Evolutionary conservation across 345 rosid species (phyloP).

Genomic region (Populus euphratica): DNA sequence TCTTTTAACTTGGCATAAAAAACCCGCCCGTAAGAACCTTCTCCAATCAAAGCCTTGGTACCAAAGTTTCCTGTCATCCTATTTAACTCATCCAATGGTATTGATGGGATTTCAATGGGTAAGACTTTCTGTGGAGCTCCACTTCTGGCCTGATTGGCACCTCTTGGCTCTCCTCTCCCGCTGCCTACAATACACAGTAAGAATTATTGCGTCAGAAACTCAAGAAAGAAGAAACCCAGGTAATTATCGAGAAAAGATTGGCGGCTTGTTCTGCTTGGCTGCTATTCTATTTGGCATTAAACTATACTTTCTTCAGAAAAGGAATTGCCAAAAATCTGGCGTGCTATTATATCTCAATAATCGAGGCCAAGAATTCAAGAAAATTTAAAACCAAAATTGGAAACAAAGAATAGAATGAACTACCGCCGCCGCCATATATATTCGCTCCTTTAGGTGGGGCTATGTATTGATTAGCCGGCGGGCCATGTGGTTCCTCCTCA

Average conservation of each 20-base stretch:
- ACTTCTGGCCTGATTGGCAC: constrained; percentile 42
- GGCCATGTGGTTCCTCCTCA: constrained; percentile 75
- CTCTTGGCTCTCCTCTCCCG: constrained; percentile 72
- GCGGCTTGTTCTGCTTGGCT: background rate
- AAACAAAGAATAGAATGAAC: background rate
- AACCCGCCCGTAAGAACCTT: constrained; percentile 98
- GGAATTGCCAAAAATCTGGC: background rate
- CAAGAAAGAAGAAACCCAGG: background rate
- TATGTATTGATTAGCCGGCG: constrained; percentile 53
- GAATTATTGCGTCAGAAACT: background rate
- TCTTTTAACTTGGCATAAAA: constrained; percentile 55
- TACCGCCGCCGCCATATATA: constrained; percentile 45
- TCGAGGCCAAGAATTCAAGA: background rate
- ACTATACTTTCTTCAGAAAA: background rate
- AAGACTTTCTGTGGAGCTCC: constrained; percentile 75
- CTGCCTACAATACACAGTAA: constrained; percentile 31
- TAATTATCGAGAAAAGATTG: background rate
- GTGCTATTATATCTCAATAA: background rate
- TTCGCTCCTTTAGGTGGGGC: constrained; percentile 77
- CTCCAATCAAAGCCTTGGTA: constrained; percentile 78
- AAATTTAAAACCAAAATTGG: background rate
- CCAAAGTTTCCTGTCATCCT: constrained; percentile 65
- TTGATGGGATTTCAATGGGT: constrained; percentile 69
- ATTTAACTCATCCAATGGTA: constrained; percentile 66
- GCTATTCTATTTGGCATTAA: background rate